Evolutionary conservation across 2,329 filamentous ascomycete species (phyloP).

Genomic region (Dactylellina leptospora): DNA sequence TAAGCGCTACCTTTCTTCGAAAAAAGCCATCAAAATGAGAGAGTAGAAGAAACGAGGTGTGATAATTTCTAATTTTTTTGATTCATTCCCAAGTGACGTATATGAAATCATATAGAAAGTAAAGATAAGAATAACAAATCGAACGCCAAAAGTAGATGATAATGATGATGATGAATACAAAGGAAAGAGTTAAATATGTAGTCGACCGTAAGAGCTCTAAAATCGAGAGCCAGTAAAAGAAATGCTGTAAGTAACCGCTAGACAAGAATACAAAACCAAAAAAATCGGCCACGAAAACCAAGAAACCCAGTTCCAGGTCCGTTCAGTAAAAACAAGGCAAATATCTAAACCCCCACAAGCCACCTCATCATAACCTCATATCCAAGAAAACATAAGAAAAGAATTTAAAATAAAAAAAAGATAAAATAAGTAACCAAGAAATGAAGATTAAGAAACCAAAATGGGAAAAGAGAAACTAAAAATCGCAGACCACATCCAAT

Average conservation of each 20-base stretch:
- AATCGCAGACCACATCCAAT: conserved; percentile 51
- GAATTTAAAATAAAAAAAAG: neutral
- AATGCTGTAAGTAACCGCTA: neutral
- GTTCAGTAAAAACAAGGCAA: neutral
- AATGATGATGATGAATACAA: conserved; percentile 11
- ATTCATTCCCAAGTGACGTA: neutral
- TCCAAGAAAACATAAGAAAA: conserved; percentile 22
- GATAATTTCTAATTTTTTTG: neutral
- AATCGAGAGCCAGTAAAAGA: neutral
- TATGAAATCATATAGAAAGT: neutral
- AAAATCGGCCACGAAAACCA: conserved; percentile 5
- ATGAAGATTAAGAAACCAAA: neutral
- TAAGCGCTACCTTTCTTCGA: too few relatives aligned
- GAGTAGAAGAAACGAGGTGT: too few relatives aligned
- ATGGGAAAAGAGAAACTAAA: conserved; percentile 21
- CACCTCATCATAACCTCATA: conserved; percentile 30
- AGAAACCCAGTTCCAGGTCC: conserved; percentile 14
- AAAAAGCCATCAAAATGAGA: too few relatives aligned
- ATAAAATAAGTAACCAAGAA: neutral
- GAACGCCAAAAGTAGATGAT: neutral
- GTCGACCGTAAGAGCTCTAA: conserved; percentile 11
- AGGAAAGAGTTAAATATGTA: conserved; percentile 11
- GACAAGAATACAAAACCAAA: conserved; percentile 4
- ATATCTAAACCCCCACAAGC: conserved; percentile 28
- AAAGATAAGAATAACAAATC: conserved; percentile 1